These are phyloP conservation scores for Camellia japonica DNA, from an alignment of 148 eudicot species.

Conservation along the genomic window DNA sequence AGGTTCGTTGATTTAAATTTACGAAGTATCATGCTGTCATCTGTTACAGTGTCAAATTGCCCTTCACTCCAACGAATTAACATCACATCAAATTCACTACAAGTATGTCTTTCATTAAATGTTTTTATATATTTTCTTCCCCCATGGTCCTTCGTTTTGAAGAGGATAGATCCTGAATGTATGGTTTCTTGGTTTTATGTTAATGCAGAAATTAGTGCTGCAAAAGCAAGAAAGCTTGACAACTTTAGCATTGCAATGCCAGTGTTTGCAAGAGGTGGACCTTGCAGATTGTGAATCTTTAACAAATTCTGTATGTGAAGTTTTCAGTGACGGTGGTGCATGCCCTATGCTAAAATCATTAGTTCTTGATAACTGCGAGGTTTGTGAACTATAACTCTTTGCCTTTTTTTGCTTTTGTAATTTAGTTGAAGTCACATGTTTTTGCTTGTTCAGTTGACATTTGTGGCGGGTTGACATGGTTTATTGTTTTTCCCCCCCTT, in stretches of 20 bases:
- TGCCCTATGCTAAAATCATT: constrained; percentile 82
- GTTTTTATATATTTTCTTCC: neutral
- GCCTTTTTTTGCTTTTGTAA: neutral
- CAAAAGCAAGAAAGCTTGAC: constrained; percentile 98
- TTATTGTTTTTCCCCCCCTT: neutral
- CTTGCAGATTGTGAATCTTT: constrained; percentile 92
- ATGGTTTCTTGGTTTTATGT: constrained; percentile 10
- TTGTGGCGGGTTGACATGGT: neutral
- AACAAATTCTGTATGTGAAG: constrained; percentile 78
- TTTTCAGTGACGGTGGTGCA: constrained; percentile 87
- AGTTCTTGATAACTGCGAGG: constrained; percentile 93
- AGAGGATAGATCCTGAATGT: constrained; percentile 4
- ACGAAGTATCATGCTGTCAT: constrained; percentile 57
- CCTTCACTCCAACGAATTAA: constrained; percentile 78
- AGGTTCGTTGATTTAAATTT: constrained; percentile 81
- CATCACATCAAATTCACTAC: constrained; percentile 71
- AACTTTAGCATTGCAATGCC: constrained; percentile 71
- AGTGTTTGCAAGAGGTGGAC: constrained; percentile 82
- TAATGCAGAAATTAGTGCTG: constrained; percentile 73
- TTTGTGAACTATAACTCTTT: constrained; percentile 32
- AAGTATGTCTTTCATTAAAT: constrained; percentile 41
- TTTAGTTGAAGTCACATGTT: neutral
- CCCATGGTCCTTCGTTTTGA: neutral
- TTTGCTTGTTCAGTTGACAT: neutral
- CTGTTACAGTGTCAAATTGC: constrained; percentile 83